phyloP scores from a whole-genome alignment of 352 stramenopile species.

The Phytophthora fragariae region DNA sequence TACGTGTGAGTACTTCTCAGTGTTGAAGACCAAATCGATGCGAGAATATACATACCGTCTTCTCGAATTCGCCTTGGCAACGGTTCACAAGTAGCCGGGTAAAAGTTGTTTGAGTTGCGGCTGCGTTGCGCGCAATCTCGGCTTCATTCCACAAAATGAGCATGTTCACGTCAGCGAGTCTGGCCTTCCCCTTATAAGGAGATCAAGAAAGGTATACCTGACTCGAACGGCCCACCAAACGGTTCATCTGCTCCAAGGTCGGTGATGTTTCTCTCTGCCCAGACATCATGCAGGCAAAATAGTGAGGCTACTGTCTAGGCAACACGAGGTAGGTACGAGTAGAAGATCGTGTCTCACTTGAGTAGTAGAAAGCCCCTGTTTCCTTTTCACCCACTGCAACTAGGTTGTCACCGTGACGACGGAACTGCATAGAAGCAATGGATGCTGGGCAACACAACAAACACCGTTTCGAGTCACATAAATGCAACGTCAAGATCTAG shows the following conservation, averaged over 20 bases:
- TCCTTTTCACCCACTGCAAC: conserved; percentile 59
- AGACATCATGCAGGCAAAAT: background rate
- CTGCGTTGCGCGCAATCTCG: conserved; percentile 58
- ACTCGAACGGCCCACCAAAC: conserved; percentile 66
- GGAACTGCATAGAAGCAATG: conserved; percentile 49
- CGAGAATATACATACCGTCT: conserved; percentile 47
- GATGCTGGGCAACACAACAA: conserved; percentile 14
- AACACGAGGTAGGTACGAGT: background rate
- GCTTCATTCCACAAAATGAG: conserved; percentile 11
- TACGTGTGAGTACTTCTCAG: background rate
- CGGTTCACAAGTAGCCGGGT: conserved; percentile 78
- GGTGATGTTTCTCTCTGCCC: conserved; percentile 55
- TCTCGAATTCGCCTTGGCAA: conserved; percentile 88
- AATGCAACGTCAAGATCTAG: background rate
- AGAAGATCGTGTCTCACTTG: conserved; percentile 37
- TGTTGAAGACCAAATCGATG: background rate
- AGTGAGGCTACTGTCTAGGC: too few species aligned
- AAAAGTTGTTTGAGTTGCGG: conserved; percentile 64
- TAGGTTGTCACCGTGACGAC: conserved; percentile 44
- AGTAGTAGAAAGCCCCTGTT: conserved; percentile 65
- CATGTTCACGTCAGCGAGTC: background rate
- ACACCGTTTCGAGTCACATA: background rate
- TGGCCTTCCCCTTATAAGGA: too few species aligned
- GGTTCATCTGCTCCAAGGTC: conserved; percentile 72
- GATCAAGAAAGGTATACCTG: conserved; percentile 20